phyloP scores from a whole-genome alignment of 2,329 filamentous ascomycete species.

The Hypoxylon sp. region DNA sequence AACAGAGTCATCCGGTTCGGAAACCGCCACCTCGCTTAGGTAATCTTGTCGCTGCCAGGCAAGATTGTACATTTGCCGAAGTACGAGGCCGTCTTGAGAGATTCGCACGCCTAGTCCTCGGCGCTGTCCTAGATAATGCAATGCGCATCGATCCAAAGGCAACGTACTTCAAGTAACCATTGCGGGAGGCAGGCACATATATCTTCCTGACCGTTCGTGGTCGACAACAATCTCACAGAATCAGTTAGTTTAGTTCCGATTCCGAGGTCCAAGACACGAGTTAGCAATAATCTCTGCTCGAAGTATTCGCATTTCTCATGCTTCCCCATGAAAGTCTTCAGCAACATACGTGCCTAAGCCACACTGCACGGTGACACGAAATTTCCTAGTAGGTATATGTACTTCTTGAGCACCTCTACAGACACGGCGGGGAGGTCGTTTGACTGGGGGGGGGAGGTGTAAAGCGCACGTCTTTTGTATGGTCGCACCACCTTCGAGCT shows the following conservation, averaged over 20 bases:
- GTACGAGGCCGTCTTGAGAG: constrained; percentile 35
- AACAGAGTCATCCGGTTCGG: constrained; percentile 13
- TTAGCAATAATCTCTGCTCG: constrained; percentile 1
- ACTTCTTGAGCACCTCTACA: constrained; percentile 9
- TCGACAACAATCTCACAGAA: constrained; percentile 1
- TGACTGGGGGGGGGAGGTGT: constrained; percentile 5
- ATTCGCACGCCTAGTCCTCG: constrained; percentile 38
- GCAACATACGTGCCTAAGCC: constrained; percentile 2
- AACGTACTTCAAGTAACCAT: constrained; percentile 22
- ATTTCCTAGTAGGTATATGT: constrained; percentile 9
- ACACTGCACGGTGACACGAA: constrained; percentile 11
- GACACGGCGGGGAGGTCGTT: background rate
- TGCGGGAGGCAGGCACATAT: constrained; percentile 22
- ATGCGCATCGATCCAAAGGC: constrained; percentile 41
- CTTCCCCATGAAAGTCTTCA: constrained; percentile 13
- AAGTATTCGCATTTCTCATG: constrained; percentile 19
- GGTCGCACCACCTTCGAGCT: constrained; percentile 3
- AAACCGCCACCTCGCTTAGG: constrained; percentile 12
- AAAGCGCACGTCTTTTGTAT: constrained; percentile 13
- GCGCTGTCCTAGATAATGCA: constrained; percentile 40
- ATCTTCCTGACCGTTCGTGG: background rate
- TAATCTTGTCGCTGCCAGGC: constrained; percentile 22
- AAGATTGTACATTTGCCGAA: constrained; percentile 30
- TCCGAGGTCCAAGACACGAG: constrained; percentile 19
- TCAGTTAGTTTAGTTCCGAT: background rate